Base-by-base conservation (phyloP, 768 basidiomycete species). In the Lactarius psammicola region DNA sequence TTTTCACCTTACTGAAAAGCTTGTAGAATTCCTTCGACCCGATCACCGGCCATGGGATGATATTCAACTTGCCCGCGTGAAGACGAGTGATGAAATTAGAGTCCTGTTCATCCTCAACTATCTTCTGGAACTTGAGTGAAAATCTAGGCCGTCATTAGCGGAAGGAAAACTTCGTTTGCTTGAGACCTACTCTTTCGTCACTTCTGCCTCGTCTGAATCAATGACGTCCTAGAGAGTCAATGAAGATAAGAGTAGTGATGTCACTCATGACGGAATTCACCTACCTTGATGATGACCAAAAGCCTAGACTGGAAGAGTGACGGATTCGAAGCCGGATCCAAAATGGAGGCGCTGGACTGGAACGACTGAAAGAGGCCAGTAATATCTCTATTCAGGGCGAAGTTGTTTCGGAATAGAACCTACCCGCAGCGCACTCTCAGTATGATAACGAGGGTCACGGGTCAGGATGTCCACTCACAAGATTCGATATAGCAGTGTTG, bases 41-140 rank as follows among this genome's bases (percentile, higher is more conserved):
- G 33, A 88, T 87, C 49, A 88, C 84, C 0, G 85, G 86, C 86
- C 86, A 88, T 1, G 86, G 87, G 23, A 87, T 79, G 10, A 88
- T 87, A 49, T 78, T 79, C 9, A 87, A 70, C 60, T 79, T 78
- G 0, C 86, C 86, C 0, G 78, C 78, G 63, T 88, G 87, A 7
- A 87, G 78, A 2, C 79, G 81, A 28, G 84, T 81, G 60, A 88
- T 86, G 71, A 88, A 87, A 65, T 88, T 88, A 0, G 81, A 76
- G 38, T 80, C 85, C 70, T 86, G 85, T 63, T 88, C 85, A 7
- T 84, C 80, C 60, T 84, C 79, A 13, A 88, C 86, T 26, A 87
- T 87, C 72, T 80, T 79, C 74, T 86, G 76, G 69, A 87, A 84
- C 66, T 87, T 86, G 17, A 82, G 76, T 2, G 77, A 78, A 68